Evolutionary conservation across 1,284 basidiomycete genomes (phyloP).

Genomic region (Ceratobasidium papillatum): DNA sequence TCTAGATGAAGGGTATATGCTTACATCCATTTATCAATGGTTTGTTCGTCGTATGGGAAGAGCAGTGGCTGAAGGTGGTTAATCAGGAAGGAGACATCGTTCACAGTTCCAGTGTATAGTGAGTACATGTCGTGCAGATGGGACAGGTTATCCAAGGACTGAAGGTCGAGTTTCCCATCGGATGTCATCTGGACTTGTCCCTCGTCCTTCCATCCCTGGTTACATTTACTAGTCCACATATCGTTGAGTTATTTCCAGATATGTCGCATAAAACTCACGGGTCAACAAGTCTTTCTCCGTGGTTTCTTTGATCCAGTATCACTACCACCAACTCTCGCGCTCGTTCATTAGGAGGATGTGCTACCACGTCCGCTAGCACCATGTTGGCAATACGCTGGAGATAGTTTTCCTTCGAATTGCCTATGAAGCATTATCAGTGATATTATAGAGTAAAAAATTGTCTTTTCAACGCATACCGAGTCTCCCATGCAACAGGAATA

Average conservation of each 20-base stretch:
- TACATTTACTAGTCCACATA: conserved; percentile 45
- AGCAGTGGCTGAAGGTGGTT: conserved; percentile 59
- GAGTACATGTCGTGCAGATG: conserved; percentile 53
- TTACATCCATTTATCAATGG: conserved; percentile 55
- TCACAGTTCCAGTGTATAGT: conserved; percentile 54
- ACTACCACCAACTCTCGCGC: conserved; percentile 13
- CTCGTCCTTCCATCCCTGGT: conserved; percentile 51
- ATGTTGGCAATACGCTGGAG: not conserved
- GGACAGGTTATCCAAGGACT: conserved; percentile 16
- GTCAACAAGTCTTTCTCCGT: conserved; percentile 51
- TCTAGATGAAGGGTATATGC: not conserved
- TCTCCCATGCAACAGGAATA: conserved; percentile 35
- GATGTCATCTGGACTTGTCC: conserved; percentile 46
- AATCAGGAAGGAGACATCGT: conserved; percentile 59
- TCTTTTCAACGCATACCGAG: not conserved
- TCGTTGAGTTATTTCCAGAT: not conserved
- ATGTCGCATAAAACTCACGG: not conserved
- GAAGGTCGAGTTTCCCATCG: conserved; percentile 46
- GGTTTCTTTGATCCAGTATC: conserved; percentile 54
- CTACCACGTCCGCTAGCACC: conserved; percentile 3
- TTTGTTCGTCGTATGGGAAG: conserved; percentile 59
- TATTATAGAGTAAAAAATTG: not conserved
- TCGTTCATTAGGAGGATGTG: conserved; percentile 6
- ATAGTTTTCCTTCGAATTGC: conserved; percentile 12
- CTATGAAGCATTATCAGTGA: no score